A percentile compares a stretch with the other conserved stretches of the same genome.
Conservation (phyloP, 345 rosid genomes). For the Passiflora organensis region DNA sequence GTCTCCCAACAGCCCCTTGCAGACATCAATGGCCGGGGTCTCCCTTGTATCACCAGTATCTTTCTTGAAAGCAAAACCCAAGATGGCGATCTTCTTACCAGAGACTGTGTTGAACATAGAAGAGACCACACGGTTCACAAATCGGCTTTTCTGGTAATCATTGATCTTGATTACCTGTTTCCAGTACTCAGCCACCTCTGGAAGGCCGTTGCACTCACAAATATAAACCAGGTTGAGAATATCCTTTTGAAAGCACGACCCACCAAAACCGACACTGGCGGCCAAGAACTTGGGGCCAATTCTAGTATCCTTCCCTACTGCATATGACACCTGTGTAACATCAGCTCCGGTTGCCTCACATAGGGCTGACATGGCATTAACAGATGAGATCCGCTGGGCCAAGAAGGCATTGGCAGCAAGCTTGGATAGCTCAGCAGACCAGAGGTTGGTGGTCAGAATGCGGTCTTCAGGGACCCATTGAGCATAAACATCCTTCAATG, state of each 20-base stretch:
- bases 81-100: slow-evolving; percentile 71
- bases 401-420: slow-evolving; percentile 91
- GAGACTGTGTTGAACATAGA: slow-evolving; percentile 91
- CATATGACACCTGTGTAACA: slow-evolving; percentile 65
- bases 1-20: slow-evolving; percentile 88
- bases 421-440: slow-evolving; percentile 95
- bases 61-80: slow-evolving; percentile 87
- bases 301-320: slow-evolving; percentile 76
- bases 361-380: slow-evolving; percentile 89
- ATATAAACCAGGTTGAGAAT: slow-evolving; percentile 83
- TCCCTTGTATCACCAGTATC: slow-evolving; percentile 91
- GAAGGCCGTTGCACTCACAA: slow-evolving; percentile 90
- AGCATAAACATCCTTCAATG: slow-evolving; percentile 74
- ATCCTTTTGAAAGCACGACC: slow-evolving; percentile 90
- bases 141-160: slow-evolving; percentile 79
- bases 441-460: slow-evolving; percentile 81
- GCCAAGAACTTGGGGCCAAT: slow-evolving; percentile 84
- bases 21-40: slow-evolving; percentile 88
- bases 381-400: slow-evolving; percentile 90
- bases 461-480: slow-evolving; percentile 84
- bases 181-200: slow-evolving; percentile 94
- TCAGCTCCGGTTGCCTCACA: slow-evolving; percentile 89
- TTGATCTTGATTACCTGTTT: slow-evolving; percentile 92
- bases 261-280: slow-evolving; percentile 88
- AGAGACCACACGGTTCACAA: slow-evolving; percentile 76